Evolutionary conservation across 2,329 filamentous ascomycete genomes (phyloP).

Genomic region (Magnaporthiopsis rhizophila): DNA sequence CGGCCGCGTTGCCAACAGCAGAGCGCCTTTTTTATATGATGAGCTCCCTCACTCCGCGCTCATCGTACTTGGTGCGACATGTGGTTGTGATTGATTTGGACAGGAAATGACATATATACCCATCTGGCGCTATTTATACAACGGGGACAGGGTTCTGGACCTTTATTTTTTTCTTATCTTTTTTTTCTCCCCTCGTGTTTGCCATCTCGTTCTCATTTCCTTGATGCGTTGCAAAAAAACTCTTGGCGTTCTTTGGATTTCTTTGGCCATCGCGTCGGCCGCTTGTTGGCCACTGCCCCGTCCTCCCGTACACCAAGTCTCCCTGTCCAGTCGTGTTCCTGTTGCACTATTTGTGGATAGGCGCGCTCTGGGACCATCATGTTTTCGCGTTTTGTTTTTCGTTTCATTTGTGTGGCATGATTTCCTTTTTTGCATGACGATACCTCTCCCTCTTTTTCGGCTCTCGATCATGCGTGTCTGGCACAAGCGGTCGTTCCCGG

Average conservation of each 20-base stretch:
- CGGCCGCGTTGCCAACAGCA: too few relatives aligned
- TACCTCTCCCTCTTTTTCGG: slow-evolving; percentile 28
- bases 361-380: too few relatives aligned
- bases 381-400: too few relatives aligned
- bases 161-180: slow-evolving; percentile 11
- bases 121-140: slow-evolving; percentile 23
- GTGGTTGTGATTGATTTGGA: slow-evolving; percentile 10
- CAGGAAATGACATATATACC: slow-evolving; percentile 23
- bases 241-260: neutral
- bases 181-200: neutral
- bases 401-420: slow-evolving; percentile 1
- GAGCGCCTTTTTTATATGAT: neutral
- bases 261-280: neutral
- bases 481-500: slow-evolving; percentile 46
- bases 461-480: slow-evolving; percentile 52
- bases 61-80: slow-evolving; percentile 9
- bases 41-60: slow-evolving; percentile 1
- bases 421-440: slow-evolving; percentile 39
- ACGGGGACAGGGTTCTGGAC: slow-evolving; percentile 20
- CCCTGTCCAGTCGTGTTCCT: too few relatives aligned
- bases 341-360: too few relatives aligned
- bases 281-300: neutral
- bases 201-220: neutral
- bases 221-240: too few relatives aligned
- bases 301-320: too few relatives aligned